Evolutionary conservation across 306 rosid genomes (phyloP).

Genomic region (Pachyrhizus erosus): DNA sequence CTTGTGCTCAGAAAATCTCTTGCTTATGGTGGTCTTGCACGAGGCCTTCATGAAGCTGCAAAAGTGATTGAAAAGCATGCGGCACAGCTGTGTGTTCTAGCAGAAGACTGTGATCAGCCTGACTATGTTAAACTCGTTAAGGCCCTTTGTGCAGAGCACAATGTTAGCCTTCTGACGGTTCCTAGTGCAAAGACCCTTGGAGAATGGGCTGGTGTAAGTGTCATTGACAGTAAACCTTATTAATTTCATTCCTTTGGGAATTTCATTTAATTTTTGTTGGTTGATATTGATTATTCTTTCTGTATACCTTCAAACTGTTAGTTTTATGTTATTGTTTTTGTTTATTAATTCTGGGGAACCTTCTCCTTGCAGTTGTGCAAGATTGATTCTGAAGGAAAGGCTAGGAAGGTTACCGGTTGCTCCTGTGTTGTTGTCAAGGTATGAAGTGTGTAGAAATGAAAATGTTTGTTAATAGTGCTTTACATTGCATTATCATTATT

Average conservation of each 20-base stretch:
- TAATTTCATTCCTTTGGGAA: neutral
- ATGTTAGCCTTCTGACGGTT: conserved; percentile 70
- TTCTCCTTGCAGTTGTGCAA: conserved; percentile 67
- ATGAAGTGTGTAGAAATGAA: neutral
- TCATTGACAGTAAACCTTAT: neutral
- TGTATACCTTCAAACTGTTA: neutral
- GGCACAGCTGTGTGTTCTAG: conserved; percentile 85
- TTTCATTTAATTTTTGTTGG: neutral
- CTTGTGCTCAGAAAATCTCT: conserved; percentile 83
- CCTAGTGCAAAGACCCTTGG: conserved; percentile 92
- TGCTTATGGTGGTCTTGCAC: conserved; percentile 85
- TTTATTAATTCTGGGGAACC: neutral
- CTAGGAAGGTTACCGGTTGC: conserved; percentile 65
- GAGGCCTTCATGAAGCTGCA: conserved; percentile 85
- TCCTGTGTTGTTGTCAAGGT: conserved; percentile 90
- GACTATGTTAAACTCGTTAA: conserved; percentile 86
- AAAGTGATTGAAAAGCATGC: conserved; percentile 84
- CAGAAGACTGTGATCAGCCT: conserved; percentile 88
- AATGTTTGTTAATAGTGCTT: neutral
- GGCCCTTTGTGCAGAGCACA: conserved; percentile 88
- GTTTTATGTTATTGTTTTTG: neutral
- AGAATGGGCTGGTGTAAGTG: conserved; percentile 96
- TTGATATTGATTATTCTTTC: neutral
- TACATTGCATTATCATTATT: neutral
- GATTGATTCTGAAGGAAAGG: conserved; percentile 88